These are phyloP conservation scores for Blepharisma stoltei DNA, from an alignment of 73 alveolate genomes.

Conservation along the genomic window DNA sequence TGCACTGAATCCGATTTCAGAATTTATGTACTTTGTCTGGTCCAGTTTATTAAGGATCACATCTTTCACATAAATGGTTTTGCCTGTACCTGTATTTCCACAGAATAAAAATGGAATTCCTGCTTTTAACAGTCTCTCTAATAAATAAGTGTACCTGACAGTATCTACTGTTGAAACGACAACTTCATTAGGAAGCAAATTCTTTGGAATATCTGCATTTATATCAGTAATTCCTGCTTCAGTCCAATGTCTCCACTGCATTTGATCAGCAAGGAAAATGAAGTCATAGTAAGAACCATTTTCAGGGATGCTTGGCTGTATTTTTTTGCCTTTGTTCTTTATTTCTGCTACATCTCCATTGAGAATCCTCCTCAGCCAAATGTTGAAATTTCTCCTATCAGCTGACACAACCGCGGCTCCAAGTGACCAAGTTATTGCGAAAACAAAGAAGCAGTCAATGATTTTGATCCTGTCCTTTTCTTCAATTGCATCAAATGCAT, in stretches of 20 bases:
- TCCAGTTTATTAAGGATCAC: slow-evolving; percentile 74
- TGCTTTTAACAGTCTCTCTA: slow-evolving; percentile 76
- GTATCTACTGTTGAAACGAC: slow-evolving; percentile 98
- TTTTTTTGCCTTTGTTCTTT: slow-evolving; percentile 83
- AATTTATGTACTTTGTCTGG: slow-evolving; percentile 79
- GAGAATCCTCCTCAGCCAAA: slow-evolving; percentile 83
- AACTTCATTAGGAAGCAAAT: slow-evolving; percentile 88
- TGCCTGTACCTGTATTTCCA: slow-evolving; percentile 99
- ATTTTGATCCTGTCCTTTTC: slow-evolving; percentile 36
- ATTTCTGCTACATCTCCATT: slow-evolving; percentile 75
- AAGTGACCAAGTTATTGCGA: slow-evolving; percentile 95
- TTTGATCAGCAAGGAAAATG: slow-evolving; percentile 84
- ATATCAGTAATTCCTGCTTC: slow-evolving; percentile 47
- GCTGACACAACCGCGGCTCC: slow-evolving; percentile 94
- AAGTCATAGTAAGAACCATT: slow-evolving; percentile 97
- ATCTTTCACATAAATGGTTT: slow-evolving; percentile 91
- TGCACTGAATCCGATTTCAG: slow-evolving; percentile 97
- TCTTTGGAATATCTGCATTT: slow-evolving; percentile 35
- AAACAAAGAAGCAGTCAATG: slow-evolving; percentile 44
- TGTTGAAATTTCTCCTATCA: slow-evolving; percentile 86
- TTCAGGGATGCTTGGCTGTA: slow-evolving; percentile 85
- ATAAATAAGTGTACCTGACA: slow-evolving; percentile 85
- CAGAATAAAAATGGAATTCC: slow-evolving; percentile 90
- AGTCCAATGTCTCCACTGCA: slow-evolving; percentile 95
- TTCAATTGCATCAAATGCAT: slow-evolving; percentile 40